These are phyloP conservation scores for Meyerozyma athensensis DNA, from an alignment of 1,139 yeast genomes.

Conservation along the genomic window DNA sequence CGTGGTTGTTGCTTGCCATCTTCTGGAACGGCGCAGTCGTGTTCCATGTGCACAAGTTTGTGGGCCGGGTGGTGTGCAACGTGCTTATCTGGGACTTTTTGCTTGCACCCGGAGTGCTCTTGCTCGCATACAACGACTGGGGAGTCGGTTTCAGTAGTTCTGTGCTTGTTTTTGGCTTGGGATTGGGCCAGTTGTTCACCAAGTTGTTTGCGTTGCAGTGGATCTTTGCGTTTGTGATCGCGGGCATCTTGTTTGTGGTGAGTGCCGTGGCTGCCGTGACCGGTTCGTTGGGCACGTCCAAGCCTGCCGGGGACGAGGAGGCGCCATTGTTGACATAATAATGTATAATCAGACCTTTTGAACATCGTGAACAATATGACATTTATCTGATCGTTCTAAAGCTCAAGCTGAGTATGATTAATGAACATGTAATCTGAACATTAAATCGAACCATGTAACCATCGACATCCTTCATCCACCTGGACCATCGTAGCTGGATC, in stretches of 20 bases:
- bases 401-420: no score
- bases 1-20: conserved; percentile 68
- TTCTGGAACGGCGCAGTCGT: conserved; percentile 84
- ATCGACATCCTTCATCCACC: no score
- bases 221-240: conserved; percentile 71
- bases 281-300: conserved; percentile 11
- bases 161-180: conserved; percentile 59
- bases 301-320: conserved; percentile 5
- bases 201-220: conserved; percentile 75
- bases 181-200: conserved; percentile 62
- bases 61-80: conserved; percentile 68
- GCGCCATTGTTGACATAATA: conserved; percentile 8
- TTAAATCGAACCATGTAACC: no score
- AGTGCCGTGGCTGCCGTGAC: conserved; percentile 40
- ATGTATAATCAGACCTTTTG: not conserved
- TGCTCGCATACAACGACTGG: conserved; percentile 65
- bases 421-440: no score
- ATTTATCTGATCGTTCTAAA: no score
- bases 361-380: no score
- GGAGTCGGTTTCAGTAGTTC: conserved; percentile 59
- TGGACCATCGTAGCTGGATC: no score
- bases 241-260: conserved; percentile 48
- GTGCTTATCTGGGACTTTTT: conserved; percentile 75
- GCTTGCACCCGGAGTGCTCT: conserved; percentile 54
- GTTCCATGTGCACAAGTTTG: conserved; percentile 50